A percentile compares a stretch with the other conserved stretches of the same genome.
These are phyloP conservation scores for Rutstroemia sp. DNA, from an alignment of 2,329 filamentous ascomycete species.

Conservation along the genomic window DNA sequence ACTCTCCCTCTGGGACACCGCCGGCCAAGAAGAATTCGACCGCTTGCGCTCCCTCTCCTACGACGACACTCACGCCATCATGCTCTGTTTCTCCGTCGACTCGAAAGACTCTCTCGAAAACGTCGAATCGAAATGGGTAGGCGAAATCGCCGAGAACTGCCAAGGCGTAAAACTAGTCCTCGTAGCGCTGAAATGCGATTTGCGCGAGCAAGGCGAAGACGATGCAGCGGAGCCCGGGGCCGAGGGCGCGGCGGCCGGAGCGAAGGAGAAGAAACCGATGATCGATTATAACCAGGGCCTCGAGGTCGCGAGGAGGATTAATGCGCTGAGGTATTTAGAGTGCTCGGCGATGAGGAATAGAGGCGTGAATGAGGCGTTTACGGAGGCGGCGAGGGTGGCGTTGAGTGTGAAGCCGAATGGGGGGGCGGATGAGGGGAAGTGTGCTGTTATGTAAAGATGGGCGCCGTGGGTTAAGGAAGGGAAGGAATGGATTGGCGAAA, in stretches of 20 bases:
- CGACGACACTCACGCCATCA: conserved; percentile 94
- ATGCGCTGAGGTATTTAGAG: conserved; percentile 90
- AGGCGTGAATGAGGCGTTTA: conserved; percentile 97
- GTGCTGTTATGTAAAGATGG: conserved; percentile 46
- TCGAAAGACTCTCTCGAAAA: conserved; percentile 96
- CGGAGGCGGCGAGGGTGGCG: conserved; percentile 91
- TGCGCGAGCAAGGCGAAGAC: conserved; percentile 66
- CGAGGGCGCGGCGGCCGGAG: conserved; percentile 36
- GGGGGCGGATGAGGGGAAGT: conserved; percentile 48
- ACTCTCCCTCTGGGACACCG: conserved; percentile 95
- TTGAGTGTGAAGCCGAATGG: conserved; percentile 63
- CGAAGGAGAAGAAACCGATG: conserved; percentile 57
- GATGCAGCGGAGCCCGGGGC: conserved; percentile 42
- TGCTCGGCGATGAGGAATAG: conserved; percentile 98
- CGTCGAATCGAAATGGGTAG: conserved; percentile 97
- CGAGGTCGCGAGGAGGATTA: conserved; percentile 84
- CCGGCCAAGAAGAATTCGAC: conserved; percentile 98
- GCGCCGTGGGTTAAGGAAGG: too few species aligned
- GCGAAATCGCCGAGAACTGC: conserved; percentile 97
- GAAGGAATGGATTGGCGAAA: too few species aligned
- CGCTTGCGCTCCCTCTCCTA: conserved; percentile 91
- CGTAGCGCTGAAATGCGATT: conserved; percentile 92
- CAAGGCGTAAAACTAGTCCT: conserved; percentile 90
- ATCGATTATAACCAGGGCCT: conserved; percentile 90
- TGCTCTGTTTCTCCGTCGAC: conserved; percentile 98